phyloP scores from a whole-genome alignment of 768 basidiomycete genomes.

The Porpolomopsis calyptriformis region DNA sequence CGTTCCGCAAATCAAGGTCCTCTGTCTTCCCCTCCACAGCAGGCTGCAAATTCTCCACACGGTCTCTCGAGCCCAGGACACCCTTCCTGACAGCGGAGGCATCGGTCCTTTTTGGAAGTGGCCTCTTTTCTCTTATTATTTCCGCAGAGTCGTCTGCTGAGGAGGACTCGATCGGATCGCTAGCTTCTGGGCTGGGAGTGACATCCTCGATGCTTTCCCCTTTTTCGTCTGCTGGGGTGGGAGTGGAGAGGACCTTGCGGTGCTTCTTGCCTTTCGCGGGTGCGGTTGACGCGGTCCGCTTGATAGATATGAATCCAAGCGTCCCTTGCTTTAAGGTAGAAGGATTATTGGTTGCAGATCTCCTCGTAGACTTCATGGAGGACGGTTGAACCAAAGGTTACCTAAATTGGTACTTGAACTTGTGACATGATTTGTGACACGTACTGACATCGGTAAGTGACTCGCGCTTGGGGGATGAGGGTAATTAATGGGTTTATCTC shows the following conservation, averaged over 20 bases:
- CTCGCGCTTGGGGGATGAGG: too few relatives aligned
- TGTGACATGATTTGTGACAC: too few relatives aligned
- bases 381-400: background rate
- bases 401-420: too few relatives aligned
- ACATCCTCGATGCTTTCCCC: slow-evolving; percentile 4
- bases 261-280: slow-evolving; percentile 15
- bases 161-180: background rate
- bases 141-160: background rate
- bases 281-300: slow-evolving; percentile 30
- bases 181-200: background rate
- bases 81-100: too few relatives aligned
- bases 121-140: background rate
- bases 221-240: slow-evolving; percentile 6
- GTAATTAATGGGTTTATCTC: too few relatives aligned
- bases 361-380: slow-evolving; percentile 7
- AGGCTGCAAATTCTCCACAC: slow-evolving; percentile 10
- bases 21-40: slow-evolving; percentile 12
- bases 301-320: slow-evolving; percentile 35
- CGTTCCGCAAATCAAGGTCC: slow-evolving; percentile 33
- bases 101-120: background rate
- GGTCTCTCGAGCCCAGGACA: slow-evolving; percentile 9
- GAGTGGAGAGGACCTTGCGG: slow-evolving; percentile 8
- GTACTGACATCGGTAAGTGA: too few relatives aligned
- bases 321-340: slow-evolving; percentile 34
- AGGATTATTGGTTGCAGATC: slow-evolving; percentile 3